phyloP scores from a whole-genome alignment of 495 filamentous ascomycete genomes.

The Daldinia loculata region DNA sequence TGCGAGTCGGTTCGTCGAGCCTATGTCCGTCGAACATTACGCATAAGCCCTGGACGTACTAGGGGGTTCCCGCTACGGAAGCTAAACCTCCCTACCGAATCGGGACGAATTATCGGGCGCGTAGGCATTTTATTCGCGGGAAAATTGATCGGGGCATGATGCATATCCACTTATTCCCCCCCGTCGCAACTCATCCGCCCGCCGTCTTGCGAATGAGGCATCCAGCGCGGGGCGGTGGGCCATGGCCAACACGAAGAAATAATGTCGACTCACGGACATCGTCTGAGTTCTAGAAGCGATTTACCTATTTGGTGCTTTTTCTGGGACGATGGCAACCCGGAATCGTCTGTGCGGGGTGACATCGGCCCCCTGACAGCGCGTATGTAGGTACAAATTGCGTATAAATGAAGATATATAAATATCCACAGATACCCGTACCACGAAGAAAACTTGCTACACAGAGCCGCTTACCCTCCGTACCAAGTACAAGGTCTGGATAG shows the following conservation, averaged over 20 bases:
- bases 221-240: slow-evolving; percentile 15
- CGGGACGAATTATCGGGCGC: slow-evolving; percentile 16
- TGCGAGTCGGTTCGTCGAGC: slow-evolving; percentile 11
- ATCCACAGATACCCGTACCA: not conserved
- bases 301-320: not conserved
- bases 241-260: not conserved
- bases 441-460: slow-evolving; percentile 2
- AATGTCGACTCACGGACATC: not conserved
- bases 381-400: slow-evolving; percentile 17
- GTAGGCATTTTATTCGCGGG: slow-evolving; percentile 29
- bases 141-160: not conserved
- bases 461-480: slow-evolving; percentile 11
- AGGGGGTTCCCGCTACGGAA: slow-evolving; percentile 22
- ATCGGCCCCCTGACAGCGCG: slow-evolving; percentile 4
- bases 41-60: not conserved
- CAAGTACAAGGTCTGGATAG: not conserved
- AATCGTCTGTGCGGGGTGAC: slow-evolving; percentile 8
- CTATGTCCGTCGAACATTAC: slow-evolving; percentile 1
- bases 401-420: slow-evolving; percentile 24
- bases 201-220: slow-evolving; percentile 18
- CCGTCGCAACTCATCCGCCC: not conserved
- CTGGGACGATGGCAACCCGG: not conserved
- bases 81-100: slow-evolving; percentile 36
- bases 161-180: slow-evolving; percentile 10
- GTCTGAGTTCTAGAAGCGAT: not conserved